Base-by-base conservation (phyloP, 768 basidiomycete genomes). In the Rhizopogon vinicolor region DNA sequence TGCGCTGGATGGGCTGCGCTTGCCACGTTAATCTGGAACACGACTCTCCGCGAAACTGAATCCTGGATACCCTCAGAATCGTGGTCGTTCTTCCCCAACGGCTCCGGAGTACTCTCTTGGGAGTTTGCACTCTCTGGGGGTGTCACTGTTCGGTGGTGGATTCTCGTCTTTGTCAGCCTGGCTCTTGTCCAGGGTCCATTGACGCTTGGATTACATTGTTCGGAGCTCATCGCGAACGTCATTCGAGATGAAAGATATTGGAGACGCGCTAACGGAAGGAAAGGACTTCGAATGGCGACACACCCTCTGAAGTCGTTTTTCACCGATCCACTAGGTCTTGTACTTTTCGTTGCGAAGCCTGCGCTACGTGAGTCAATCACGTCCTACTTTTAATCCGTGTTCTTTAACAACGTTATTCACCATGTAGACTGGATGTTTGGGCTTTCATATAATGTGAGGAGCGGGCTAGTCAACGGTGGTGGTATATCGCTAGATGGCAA, bases 361-460 rank as follows among this genome's bases (percentile, higher is more conserved):
- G 13, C 66, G 14, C 35, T 68, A 13, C 67, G 68, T 69, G 42
- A 58, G 67, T 60, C 12, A 22, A 33, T 22, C 45, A 7, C 13
- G 3, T 9, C 31, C 31, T 4, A 1, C n/a, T 7, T 31, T 31
- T 35, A 7, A n/a, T 19, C 12, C 8, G 16, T 37, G 19, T 41
- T 29, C 14, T 29, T 48, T 7, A 40, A 31, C 53, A n/a, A 53
- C 42, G 8, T 33, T 9, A 22, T n/a, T 19, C 7, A 48, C 7
- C 0, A 33, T 33, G 7, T 43, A 69, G 68, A 69, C 45, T 67
- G 67, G 69, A 69, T 71, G 68, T 63, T 71, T 39, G 67, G 68
- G 7, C 64, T 69, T 29, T 62, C 65, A 4, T 60, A 71, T 35
- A 57, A 45, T 53, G 58, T 63, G 35, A 48, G 54, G 0, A 58